Evolutionary conservation across 768 basidiomycete genomes (phyloP).

Genomic region (Hydnomerulius pinastri): DNA sequence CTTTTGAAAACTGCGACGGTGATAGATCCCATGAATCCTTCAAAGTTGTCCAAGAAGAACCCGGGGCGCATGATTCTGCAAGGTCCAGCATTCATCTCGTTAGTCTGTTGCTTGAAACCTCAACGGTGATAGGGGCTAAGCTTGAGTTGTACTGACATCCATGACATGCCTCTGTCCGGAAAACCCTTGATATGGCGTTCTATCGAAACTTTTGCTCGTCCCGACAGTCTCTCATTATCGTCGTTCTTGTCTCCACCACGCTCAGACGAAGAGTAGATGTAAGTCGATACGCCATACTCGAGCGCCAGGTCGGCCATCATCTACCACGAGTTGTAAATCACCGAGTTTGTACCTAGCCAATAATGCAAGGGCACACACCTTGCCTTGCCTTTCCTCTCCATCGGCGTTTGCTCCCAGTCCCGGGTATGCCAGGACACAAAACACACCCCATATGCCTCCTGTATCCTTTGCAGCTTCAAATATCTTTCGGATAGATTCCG

Average conservation of each 20-base stretch:
- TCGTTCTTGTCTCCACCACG: conserved; percentile 40
- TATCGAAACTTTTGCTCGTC: conserved; percentile 39
- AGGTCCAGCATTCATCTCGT: too few species aligned
- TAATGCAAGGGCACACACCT: conserved; percentile 21
- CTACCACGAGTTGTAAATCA: conserved; percentile 15
- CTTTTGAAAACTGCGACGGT: conserved; percentile 34
- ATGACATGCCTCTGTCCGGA: conserved; percentile 32
- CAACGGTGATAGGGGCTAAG: too few species aligned
- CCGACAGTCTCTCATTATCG: conserved; percentile 20
- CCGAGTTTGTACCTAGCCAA: background rate
- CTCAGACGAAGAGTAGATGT: conserved; percentile 41
- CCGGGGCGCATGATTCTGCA: conserved; percentile 41
- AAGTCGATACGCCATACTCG: conserved; percentile 37
- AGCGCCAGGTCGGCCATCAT: conserved; percentile 37
- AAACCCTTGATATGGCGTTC: conserved; percentile 38
- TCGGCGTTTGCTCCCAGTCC: conserved; percentile 43
- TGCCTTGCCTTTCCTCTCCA: conserved; percentile 42
- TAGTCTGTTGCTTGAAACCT: too few species aligned
- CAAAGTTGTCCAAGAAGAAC: conserved; percentile 48
- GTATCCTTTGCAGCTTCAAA: conserved; percentile 36
- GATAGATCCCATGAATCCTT: conserved; percentile 38
- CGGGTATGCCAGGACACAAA: conserved; percentile 40
- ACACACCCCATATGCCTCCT: conserved; percentile 42
- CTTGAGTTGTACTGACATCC: conserved; percentile 39
- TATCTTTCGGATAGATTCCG: conserved; percentile 29